A percentile compares a stretch with the other conserved stretches of the same genome.
Conservation (phyloP, 1,284 basidiomycete genomes). For the Polyporus tsugae region DNA sequence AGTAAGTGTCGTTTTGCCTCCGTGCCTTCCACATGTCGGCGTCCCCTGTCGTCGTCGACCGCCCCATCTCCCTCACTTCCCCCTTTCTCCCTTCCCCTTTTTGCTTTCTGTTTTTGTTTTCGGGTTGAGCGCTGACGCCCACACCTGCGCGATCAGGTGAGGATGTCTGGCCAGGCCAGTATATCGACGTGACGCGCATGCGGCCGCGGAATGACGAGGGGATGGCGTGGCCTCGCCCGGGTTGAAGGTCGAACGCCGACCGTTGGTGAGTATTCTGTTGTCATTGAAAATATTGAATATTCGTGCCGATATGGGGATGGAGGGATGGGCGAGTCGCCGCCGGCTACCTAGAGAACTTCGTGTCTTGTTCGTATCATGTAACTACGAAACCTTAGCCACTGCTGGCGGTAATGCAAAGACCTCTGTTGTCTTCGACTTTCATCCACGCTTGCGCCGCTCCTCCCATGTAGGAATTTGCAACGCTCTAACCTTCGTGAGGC, state of each 20-base stretch:
- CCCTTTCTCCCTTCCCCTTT: not conserved
- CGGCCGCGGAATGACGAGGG: conserved; percentile 58
- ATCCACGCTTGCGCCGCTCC: conserved; percentile 6
- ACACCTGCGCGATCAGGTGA: conserved; percentile 53
- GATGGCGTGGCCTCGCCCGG: conserved; percentile 73
- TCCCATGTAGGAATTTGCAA: not conserved
- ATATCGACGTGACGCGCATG: conserved; percentile 70
- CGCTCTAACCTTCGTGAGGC: not conserved
- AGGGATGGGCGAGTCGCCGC: not conserved
- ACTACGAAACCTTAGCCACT: not conserved
- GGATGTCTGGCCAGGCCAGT: conserved; percentile 72
- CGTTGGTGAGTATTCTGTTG: not conserved
- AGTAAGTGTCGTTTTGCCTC: conserved; percentile 54
- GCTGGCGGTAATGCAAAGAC: not conserved
- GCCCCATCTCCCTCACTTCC: not conserved
- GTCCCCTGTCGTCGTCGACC: not conserved
- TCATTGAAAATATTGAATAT: too few species aligned
- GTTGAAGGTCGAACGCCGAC: conserved; percentile 21
- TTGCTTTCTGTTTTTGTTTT: not conserved
- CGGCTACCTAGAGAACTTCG: not conserved
- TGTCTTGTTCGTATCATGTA: conserved; percentile 1
- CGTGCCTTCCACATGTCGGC: not conserved
- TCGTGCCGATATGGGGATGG: not conserved
- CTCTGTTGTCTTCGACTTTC: not conserved
- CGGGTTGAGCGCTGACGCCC: conserved; percentile 19